A percentile compares a stretch with the other conserved stretches of the same genome.
Conservation (phyloP, 179 eudicot genomes). For the Patellifolia procumbens region DNA sequence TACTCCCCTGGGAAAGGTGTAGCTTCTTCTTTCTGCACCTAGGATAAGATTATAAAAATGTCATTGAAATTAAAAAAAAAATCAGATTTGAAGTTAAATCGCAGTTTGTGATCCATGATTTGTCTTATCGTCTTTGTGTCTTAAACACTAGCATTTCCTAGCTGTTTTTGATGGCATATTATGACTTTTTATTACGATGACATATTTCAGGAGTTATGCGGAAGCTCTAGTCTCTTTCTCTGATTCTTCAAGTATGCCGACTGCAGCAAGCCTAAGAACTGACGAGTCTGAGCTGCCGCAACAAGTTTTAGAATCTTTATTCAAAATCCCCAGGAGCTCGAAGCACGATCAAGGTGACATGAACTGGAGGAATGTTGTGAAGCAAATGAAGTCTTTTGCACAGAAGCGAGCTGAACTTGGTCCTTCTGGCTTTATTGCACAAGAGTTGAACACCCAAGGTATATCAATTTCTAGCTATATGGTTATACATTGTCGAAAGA, state of each 20-base stretch:
- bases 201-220: conserved; percentile 53
- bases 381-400: conserved; percentile 77
- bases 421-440: conserved; percentile 43
- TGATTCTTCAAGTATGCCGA: conserved; percentile 34
- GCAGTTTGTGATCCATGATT: not conserved
- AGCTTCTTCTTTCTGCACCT: not conserved
- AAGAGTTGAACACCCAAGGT: conserved; percentile 47
- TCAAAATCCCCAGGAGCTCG: conserved; percentile 59
- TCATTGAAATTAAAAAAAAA: not conserved
- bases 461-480: conserved; percentile 19
- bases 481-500: not conserved
- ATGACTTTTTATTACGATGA: no score
- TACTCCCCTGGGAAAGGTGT: not conserved
- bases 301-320: conserved; percentile 75
- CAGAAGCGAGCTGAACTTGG: conserved; percentile 47
- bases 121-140: not conserved
- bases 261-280: conserved; percentile 29
- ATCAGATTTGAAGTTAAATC: not conserved
- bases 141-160: not conserved
- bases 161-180: conserved; percentile 19
- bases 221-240: conserved; percentile 50
- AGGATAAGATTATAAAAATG: not conserved
- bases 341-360: conserved; percentile 64
- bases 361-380: conserved; percentile 87
- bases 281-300: conserved; percentile 59